phyloP scores from a whole-genome alignment of 163 green algal species.

The Scenedesmus sp. region DNA sequence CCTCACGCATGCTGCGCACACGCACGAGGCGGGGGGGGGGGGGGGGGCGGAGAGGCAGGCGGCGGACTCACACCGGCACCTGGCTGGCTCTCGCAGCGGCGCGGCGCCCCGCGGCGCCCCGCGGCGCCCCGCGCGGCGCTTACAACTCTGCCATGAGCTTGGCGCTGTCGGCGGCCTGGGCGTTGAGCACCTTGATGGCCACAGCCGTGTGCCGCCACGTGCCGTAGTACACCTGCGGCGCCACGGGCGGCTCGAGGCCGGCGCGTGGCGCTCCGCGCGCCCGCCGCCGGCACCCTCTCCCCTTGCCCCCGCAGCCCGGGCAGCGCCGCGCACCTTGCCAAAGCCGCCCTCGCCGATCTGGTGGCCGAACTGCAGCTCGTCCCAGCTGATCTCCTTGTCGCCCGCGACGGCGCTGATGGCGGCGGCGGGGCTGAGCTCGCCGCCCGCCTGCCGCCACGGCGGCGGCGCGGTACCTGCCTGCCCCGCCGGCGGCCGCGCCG shows the following conservation, averaged over 20 bases:
- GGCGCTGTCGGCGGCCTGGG: conserved; percentile 29
- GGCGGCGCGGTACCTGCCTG: background rate
- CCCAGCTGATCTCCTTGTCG: conserved; percentile 41
- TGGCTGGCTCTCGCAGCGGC: background rate
- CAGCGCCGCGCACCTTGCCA: conserved; percentile 52
- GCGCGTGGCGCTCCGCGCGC: no score
- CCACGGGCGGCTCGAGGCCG: no score
- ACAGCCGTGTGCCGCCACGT: conserved; percentile 39
- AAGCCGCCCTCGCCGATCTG: conserved; percentile 71
- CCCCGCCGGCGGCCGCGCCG: background rate
- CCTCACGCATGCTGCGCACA: conserved; percentile 37
- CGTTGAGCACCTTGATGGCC: conserved; percentile 54
- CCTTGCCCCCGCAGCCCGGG: no score
- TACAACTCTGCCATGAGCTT: conserved; percentile 42
- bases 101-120: no score
- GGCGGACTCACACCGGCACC: background rate
- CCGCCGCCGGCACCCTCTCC: no score
- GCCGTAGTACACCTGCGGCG: conserved; percentile 51
- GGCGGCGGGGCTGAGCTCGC: conserved; percentile 1
- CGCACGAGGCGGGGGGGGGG: no score
- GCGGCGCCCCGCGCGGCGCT: background rate
- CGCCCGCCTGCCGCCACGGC: background rate
- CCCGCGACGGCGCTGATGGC: conserved; percentile 27
- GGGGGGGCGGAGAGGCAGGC: no score
- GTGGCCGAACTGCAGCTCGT: conserved; percentile 45